Conservation (phyloP, 345 rosid species). For the Salix suchowensis region DNA sequence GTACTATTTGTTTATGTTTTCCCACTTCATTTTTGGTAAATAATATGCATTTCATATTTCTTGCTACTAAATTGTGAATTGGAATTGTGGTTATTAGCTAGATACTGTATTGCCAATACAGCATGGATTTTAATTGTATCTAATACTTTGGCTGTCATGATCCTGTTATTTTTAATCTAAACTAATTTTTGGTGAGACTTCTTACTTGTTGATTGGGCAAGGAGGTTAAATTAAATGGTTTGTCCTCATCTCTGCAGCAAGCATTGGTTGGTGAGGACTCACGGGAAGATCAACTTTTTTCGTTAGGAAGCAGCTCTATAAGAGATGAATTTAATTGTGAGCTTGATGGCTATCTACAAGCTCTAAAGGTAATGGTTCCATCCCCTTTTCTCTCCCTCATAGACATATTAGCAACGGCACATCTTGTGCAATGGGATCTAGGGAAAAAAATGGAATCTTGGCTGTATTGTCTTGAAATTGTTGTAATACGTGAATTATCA, state of each 20-base stretch:
- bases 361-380: conserved; percentile 57
- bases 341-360: conserved; percentile 57
- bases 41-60: neutral
- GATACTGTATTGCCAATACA: neutral
- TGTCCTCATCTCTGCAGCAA: conserved; percentile 46
- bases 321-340: conserved; percentile 57
- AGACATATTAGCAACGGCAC: neutral
- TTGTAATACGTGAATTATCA: neutral
- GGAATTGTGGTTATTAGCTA: neutral
- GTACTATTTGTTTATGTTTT: neutral
- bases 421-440: neutral
- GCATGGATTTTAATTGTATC: neutral
- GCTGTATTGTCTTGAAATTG: neutral
- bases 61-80: neutral
- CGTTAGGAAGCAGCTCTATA: conserved; percentile 39
- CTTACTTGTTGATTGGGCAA: neutral
- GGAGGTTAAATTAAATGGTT: neutral
- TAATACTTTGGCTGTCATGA: neutral
- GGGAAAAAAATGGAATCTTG: neutral
- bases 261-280: conserved; percentile 91
- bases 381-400: neutral
- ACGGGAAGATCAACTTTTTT: conserved; percentile 89
- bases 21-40: neutral
- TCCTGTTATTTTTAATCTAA: neutral
- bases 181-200: neutral